Evolutionary conservation across 305 asterid genomes (phyloP).

Genomic region (Plantago coronopus): DNA sequence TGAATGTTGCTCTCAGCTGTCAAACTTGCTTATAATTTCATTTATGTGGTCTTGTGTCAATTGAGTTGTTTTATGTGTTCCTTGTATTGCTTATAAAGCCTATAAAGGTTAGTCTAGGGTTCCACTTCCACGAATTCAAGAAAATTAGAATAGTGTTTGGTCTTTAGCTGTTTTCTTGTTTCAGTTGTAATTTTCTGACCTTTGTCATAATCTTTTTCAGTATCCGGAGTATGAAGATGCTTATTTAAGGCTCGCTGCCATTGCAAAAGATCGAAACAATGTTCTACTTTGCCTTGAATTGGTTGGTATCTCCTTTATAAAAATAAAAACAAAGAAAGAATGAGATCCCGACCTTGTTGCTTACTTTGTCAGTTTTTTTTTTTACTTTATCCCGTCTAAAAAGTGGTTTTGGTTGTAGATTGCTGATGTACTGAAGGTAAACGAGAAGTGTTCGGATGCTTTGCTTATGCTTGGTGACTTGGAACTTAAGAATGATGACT

Average conservation of each 20-base stretch:
- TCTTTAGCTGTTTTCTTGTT: conserved; percentile 12
- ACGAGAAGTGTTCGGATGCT: conserved; percentile 88
- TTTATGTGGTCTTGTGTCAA: too few species aligned
- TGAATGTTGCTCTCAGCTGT: too few species aligned
- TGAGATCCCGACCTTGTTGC: background rate
- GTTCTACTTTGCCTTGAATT: conserved; percentile 82
- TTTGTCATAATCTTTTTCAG: conserved; percentile 45
- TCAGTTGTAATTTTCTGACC: conserved; percentile 23
- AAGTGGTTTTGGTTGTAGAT: conserved; percentile 48
- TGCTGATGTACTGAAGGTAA: conserved; percentile 80
- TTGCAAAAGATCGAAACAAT: conserved; percentile 83
- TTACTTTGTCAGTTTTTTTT: background rate
- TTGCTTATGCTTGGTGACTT: conserved; percentile 93
- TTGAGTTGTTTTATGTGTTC: too few species aligned
- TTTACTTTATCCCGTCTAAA: conserved; percentile 13
- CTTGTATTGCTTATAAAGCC: too few species aligned
- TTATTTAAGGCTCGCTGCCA: conserved; percentile 92
- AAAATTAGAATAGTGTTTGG: too few species aligned
- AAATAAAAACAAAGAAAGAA: background rate
- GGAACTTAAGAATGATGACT: conserved; percentile 98
- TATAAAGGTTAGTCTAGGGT: too few species aligned
- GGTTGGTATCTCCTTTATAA: conserved; percentile 46
- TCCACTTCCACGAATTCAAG: too few species aligned
- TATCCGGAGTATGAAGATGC: conserved; percentile 90
- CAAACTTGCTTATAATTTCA: background rate